Evolutionary conservation across 306 rosid genomes (phyloP), one percentile per base, ranked within the genome.

Genomic region (Mimosa pudica): DNA sequence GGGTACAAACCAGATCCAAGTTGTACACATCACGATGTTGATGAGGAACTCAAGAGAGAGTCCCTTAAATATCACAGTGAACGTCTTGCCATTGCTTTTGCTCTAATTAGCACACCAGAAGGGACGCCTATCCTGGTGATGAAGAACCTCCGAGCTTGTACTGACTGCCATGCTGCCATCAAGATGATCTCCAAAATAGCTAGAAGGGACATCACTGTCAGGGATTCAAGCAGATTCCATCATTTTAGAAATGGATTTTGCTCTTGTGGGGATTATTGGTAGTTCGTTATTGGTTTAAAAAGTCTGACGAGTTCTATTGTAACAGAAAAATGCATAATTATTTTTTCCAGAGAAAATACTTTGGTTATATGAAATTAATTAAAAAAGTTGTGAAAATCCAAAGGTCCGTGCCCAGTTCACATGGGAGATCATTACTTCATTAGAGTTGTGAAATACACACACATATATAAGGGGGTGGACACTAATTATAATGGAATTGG

Each of bases 61-160:
- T 95, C 97, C 35, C 92, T 95, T 6, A 88, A 87, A 81, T 90
- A 88, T 86, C 98, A 90, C 82, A 92, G 97, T 24, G 97, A 92
- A 83, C 91, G 98, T 74, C 88, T 95, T 81, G 97, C 98, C 48
- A 95, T 95, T 82, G 98, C 97, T 7, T 95, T 84, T 88, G 97
- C 93, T 18, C 84, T 92, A 44, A 86, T 91, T 73, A 88, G 87
- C 77, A 87, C 98, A 54, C 90, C 92, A 24, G 79, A 89, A 69
- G 93, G 96, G 61, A 86, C 90, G 3, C 97, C 97, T 10, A 84
- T 91, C 75, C 78, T 92, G 79, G 92, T 95, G 62, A 85, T 95
- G 96, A 95, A 95, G 86, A 92, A 92, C 79, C 89, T 95, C 46
- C 77, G 98, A 86, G 90, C 98, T 74, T 92, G 97, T 77, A 81